Evolutionary conservation across 2,329 filamentous ascomycete genomes (phyloP), one percentile per base, ranked within the genome.

Genomic region (Venturia pyrina): DNA sequence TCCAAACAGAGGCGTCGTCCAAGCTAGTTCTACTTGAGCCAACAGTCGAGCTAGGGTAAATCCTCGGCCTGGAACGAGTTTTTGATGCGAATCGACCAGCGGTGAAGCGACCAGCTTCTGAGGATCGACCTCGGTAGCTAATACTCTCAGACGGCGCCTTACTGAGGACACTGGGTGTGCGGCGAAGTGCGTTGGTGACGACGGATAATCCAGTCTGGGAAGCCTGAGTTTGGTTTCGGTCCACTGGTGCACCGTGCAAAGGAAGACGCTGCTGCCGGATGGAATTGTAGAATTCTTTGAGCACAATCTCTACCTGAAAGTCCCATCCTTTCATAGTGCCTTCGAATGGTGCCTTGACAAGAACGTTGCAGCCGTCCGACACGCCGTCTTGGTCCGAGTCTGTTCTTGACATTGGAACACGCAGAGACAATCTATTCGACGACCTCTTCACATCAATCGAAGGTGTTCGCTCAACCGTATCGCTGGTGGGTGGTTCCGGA

Each of bases 21-120:
- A 99, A 86, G 76, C 93, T 98, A 11, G 93, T 98, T 63, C 93
- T 86, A 73, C 92, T 97, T 0, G 93, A 97, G 32, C 89, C 92
- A 73, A 96, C 86, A 8, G 63, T 67, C 50, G 89, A 93, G 63
- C 86, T 84, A 50, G 89, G 88, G 68, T 95, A 88, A 37, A 91
- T 74, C 68, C 89, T 85, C 32, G 89, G 89, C 60, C 93, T 83
- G 1, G 92, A 96, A 64, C 93, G 86, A 72, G 89, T 92, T 78
- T 96, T 96, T 46, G 89, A 90, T 57, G 86, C 85, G 89, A 91
- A 98, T 64, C 91, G 83, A 63, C 87, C 87, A 0, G 87, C 85
- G 68, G 82, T 80, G 62, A 82, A 81, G 68, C 85, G 79, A 15
- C 41, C 53, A 72, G 83, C 80, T 70, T 96, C 89, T 34, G 85